Evolutionary conservation across 352 stramenopile genomes (phyloP).

Genomic region (Phytopythium oedochilum): DNA sequence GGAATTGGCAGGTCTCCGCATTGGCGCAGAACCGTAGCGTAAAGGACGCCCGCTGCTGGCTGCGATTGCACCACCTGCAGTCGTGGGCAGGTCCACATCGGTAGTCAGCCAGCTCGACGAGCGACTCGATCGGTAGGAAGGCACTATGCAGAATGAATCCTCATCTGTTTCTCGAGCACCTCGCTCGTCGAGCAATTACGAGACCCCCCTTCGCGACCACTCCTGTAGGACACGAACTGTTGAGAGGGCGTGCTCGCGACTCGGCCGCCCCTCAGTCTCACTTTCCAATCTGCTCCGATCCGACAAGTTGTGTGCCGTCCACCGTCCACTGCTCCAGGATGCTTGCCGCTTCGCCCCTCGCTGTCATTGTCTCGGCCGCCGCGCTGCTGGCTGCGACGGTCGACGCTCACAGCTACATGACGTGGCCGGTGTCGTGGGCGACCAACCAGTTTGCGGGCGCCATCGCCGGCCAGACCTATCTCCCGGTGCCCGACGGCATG

Average conservation of each 20-base stretch:
- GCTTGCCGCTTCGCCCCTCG: conserved; percentile 4
- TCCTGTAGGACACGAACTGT: too few relatives aligned
- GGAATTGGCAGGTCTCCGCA: too few relatives aligned
- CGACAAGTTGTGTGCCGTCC: not conserved
- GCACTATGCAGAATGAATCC: not conserved
- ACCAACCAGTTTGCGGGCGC: conserved; percentile 21
- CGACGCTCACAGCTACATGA: conserved; percentile 28
- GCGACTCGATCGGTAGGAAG: not conserved
- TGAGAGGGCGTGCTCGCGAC: too few relatives aligned
- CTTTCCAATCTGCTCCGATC: conserved; percentile 13
- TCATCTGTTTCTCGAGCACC: not conserved
- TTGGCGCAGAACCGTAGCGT: too few relatives aligned
- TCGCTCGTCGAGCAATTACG: too few relatives aligned
- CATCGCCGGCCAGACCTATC: conserved; percentile 14
- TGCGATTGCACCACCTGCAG: too few relatives aligned
- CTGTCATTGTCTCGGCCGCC: conserved; percentile 6
- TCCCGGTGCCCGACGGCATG: conserved; percentile 18
- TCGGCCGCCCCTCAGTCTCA: conserved; percentile 7
- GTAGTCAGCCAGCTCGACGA: too few relatives aligned
- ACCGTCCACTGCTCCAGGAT: not conserved
- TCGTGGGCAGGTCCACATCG: too few relatives aligned
- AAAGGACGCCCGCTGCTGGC: too few relatives aligned
- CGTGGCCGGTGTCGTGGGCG: conserved; percentile 20
- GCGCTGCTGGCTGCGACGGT: conserved; percentile 9
- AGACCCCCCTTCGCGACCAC: too few relatives aligned